Evolutionary conservation across 202 grass and related monocot species (phyloP), one percentile per base, ranked within the genome.

Genomic region (Brachypodium distachyon): DNA sequence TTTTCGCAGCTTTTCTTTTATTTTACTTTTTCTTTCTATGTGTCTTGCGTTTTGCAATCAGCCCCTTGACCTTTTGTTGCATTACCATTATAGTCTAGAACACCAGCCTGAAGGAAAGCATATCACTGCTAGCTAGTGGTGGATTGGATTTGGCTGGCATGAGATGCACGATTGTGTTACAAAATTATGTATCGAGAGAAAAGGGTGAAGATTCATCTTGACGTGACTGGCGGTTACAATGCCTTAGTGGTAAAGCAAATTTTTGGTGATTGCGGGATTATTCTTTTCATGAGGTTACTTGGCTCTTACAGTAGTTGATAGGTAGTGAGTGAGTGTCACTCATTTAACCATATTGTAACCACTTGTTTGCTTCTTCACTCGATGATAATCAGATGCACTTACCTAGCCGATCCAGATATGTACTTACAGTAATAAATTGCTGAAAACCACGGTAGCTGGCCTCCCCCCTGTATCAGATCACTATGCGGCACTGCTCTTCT

Each of bases 191-290:
- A n/a, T n/a, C n/a, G n/a, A 4, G 5, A 0, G 12, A 47, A 81
- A 81, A 78, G 25, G 31, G 23, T 33, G 49, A 72, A 72, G 66
- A 82, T 73, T 78, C 66, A 78, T 3, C 23, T 29, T 49, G 79
- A 87, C 67, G 13, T 2, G 71, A 86, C 26, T 0, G 71, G 11
- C 43, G 9, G 55, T 61, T 70, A 14, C 46, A 76, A 12, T 78
- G 58, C 39, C 57, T 77, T 77, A 21, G 47, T 58, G 57, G 17
- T 17, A 82, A 87, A 72, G 84, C 84, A 66, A 72, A 77, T 28
- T 12, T 19, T 18, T 70, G 18, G 7, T 43, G 27, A 42, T 62
- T 70, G 38, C n/a, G 12, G 19, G 56, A 6, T 70, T 61, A n/a
- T n/a, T n/a, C n/a, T 18, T 40, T 75, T 6, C 18, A 26, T 0